phyloP scores from a whole-genome alignment of 2,329 filamentous ascomycete species.

The Fusarium siculi region DNA sequence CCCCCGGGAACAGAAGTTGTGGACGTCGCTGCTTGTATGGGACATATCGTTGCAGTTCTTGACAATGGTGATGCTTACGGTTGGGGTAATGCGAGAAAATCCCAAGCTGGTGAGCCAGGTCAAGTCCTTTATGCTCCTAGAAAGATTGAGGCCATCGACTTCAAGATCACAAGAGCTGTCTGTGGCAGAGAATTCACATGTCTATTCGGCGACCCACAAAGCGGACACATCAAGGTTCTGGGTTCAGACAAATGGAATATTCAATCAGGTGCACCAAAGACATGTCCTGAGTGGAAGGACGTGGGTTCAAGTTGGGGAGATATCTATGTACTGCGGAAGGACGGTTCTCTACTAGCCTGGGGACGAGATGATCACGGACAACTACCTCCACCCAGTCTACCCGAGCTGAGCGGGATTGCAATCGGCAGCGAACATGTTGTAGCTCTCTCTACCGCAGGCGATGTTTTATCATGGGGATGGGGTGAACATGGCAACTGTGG shows the following conservation, averaged over 20 bases:
- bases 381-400: conserved; percentile 72
- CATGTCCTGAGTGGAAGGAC: conserved; percentile 69
- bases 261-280: conserved; percentile 64
- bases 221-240: conserved; percentile 72
- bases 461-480: conserved; percentile 92
- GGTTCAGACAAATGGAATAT: conserved; percentile 81
- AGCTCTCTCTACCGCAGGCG: conserved; percentile 71
- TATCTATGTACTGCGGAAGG: conserved; percentile 73
- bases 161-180: conserved; percentile 72
- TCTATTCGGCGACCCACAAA: conserved; percentile 65
- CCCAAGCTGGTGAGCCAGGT: conserved; percentile 76
- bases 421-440: conserved; percentile 92
- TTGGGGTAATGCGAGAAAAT: conserved; percentile 89
- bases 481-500: conserved; percentile 98
- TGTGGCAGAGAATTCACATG: conserved; percentile 91
- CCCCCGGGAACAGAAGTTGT: conserved; percentile 67
- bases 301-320: conserved; percentile 85
- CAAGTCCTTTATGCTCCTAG: conserved; percentile 68
- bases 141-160: conserved; percentile 67
- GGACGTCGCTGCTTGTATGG: conserved; percentile 78
- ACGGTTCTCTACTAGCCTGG: conserved; percentile 75
- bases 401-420: conserved; percentile 71
- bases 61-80: conserved; percentile 82
- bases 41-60: conserved; percentile 79
- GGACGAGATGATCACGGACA: conserved; percentile 89